Evolutionary conservation across 352 stramenopile genomes (phyloP), one percentile per base, ranked within the genome.

Genomic region (Pythium aristosporum): DNA sequence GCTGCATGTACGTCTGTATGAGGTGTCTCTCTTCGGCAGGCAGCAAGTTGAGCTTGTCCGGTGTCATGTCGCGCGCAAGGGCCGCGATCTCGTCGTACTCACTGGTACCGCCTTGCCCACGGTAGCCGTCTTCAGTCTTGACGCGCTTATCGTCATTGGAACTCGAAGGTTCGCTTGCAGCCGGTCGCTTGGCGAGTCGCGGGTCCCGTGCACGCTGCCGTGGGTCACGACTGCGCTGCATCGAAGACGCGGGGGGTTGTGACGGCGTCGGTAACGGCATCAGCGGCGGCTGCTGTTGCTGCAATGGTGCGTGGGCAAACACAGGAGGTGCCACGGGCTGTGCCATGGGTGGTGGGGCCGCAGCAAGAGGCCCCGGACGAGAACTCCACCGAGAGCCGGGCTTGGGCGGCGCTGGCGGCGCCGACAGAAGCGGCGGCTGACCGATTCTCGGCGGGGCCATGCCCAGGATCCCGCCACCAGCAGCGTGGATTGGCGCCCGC

Each of bases 11-110:
- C 37, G 67, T 69, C 49, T 92, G 44, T 41, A 94, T 55, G 60
- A 94, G 87, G 60, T 94, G 83, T 30, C 83, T 71, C 67, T 94
- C 85, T 58, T 89, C 87, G 9, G 83, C 82, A 7, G 81, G 80
- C 28, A 94, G 72, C 75, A 92, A 77, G 57, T 91, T 78, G 41
- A 94, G 68, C 68, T 94, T 91, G 57, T 92, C 74, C 23, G 82
- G 81, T 16, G 83, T 94, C 81, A 92, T 94, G 63, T 89, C 82
- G 5, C 79, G 76, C 46, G 85, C 83, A 16, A 92, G 78, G 53
- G 89, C 82, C 0, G 82, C 78, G 47, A 92, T 87, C 41, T 70
- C 77, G 34, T 87, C 77, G 47, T 82, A 80, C 48, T 88, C 64
- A 42, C 57, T 51, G 23, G 12, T 36, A 11, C 28, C 4, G 25